Base-by-base conservation (phyloP, 2,329 filamentous ascomycete species). In the Thielaviopsis populi region DNA sequence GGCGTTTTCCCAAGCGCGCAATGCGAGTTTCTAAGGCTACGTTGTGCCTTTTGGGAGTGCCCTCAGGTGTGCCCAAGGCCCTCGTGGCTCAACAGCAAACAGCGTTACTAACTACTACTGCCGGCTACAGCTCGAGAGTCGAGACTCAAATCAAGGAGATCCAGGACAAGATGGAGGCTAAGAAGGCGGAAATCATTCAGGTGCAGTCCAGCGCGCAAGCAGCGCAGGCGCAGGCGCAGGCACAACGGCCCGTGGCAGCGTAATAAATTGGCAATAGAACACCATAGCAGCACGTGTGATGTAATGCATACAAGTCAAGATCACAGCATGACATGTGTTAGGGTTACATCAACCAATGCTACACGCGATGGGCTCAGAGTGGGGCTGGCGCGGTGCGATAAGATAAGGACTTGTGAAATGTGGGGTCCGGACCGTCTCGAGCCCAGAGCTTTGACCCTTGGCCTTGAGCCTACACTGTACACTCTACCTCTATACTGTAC, bases 111-210 rank as follows among this genome's bases (percentile, higher is more conserved):
- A 62, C 62, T n/a, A 56, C 68, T 70, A 65, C 70, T 19, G 4
- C 46, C 15, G 33, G 33, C 48, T 33, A 59, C 43, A 33, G 37
- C 50, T 63, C 24, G 50, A 64, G 63, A 72, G 66, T 79, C 56
- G 82, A 84, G 66, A 70, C 67, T 2, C 77, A 79, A 69, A 83
- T 84, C 69, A 79, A 78, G 69, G 80, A 83, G 61, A 74, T 74
- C 1, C 80, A 84, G 69, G 76, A 74, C 7, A 83, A 80, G 72
- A 73, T 82, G 22, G 81, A 84, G 69, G 80, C 76, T 72, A 82
- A 83, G 74, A 83, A 81, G 74, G 74, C 73, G 30, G 80, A 84
- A 69, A 83, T 84, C 67, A 81, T 84, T 58, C 79, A 82, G 69
- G 69, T 77, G 8, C 82, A 84, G 69, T 72, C 78, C 11, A 74